Conservation (phyloP, 176 grass and related monocot genomes). For the Phoenix dactylifera region DNA sequence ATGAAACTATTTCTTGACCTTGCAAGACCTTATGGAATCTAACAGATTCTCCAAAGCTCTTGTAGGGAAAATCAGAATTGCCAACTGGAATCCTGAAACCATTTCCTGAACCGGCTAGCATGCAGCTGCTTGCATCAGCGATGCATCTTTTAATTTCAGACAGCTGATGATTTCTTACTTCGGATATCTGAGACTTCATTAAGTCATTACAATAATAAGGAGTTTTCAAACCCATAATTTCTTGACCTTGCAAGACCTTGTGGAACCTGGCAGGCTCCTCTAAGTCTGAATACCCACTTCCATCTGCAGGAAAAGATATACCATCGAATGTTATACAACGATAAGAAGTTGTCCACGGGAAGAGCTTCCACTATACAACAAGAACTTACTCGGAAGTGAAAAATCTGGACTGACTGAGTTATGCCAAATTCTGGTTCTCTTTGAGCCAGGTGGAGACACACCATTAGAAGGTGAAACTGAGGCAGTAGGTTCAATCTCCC, state of each 20-base stretch:
- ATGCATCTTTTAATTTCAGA: constrained; percentile 7
- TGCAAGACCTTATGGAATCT: constrained; percentile 96
- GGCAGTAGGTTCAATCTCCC: constrained; percentile 66
- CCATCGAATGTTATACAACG: not conserved
- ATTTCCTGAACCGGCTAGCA: constrained; percentile 14
- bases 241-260: constrained; percentile 99
- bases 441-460: constrained; percentile 41
- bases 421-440: constrained; percentile 59
- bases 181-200: constrained; percentile 19
- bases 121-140: constrained; percentile 14
- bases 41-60: constrained; percentile 53
- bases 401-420: constrained; percentile 34
- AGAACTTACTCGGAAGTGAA: constrained; percentile 34
- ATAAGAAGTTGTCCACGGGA: no score
- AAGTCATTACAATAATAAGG: constrained; percentile 18
- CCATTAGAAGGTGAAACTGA: constrained; percentile 26
- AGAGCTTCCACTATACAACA: no score
- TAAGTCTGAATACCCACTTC: constrained; percentile 37
- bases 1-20: constrained; percentile 96
- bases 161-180: constrained; percentile 4
- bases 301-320: constrained; percentile 48
- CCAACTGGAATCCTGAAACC: not conserved
- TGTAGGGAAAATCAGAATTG: constrained; percentile 29
- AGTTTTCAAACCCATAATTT: constrained; percentile 55
- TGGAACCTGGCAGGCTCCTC: constrained; percentile 49